These are phyloP conservation scores for Farysia itapuensis DNA, from an alignment of 1,284 basidiomycete species.

Conservation along the genomic window DNA sequence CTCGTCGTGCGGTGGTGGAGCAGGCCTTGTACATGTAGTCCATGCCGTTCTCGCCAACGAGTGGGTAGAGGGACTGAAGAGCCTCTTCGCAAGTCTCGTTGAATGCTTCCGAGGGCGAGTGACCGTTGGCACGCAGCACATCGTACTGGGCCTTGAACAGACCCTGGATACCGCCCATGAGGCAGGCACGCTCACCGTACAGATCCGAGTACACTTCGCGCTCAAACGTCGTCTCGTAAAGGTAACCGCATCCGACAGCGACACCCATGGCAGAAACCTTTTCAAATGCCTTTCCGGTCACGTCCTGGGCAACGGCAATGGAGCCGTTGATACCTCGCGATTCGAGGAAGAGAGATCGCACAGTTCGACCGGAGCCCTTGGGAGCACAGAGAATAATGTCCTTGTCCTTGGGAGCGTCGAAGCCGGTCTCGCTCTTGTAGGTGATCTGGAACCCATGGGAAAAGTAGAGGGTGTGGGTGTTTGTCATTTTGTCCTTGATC, in stretches of 20 bases:
- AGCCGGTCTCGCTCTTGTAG: slow-evolving; percentile 95
- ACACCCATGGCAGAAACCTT: slow-evolving; percentile 94
- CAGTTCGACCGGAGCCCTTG: slow-evolving; percentile 97
- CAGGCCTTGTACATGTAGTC: slow-evolving; percentile 97
- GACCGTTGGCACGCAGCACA: slow-evolving; percentile 96
- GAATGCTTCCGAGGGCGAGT: slow-evolving; percentile 96
- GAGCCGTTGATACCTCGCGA: slow-evolving; percentile 94
- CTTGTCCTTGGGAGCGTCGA: slow-evolving; percentile 86
- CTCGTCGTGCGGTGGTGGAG: slow-evolving; percentile 97
- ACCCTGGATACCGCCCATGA: slow-evolving; percentile 99
- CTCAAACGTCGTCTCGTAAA: slow-evolving; percentile 98
- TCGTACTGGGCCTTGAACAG: slow-evolving; percentile 99
- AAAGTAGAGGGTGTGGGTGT: slow-evolving; percentile 99
- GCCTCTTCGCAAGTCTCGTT: slow-evolving; percentile 98
- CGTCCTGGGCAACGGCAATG: slow-evolving; percentile 83
- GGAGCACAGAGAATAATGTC: slow-evolving; percentile 99
- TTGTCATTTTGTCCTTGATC: slow-evolving; percentile 83
- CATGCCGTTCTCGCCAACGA: slow-evolving; percentile 95
- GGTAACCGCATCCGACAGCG: slow-evolving; percentile 90
- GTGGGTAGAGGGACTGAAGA: slow-evolving; percentile 94
- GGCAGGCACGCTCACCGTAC: slow-evolving; percentile 98
- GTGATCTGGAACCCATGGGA: slow-evolving; percentile 99
- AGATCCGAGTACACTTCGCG: slow-evolving; percentile 99
- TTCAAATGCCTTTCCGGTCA: slow-evolving; percentile 95
- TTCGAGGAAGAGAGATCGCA: slow-evolving; percentile 99